Evolutionary conservation across 2,329 filamentous ascomycete genomes (phyloP).

Genomic region (Juglanconis juglandina): DNA sequence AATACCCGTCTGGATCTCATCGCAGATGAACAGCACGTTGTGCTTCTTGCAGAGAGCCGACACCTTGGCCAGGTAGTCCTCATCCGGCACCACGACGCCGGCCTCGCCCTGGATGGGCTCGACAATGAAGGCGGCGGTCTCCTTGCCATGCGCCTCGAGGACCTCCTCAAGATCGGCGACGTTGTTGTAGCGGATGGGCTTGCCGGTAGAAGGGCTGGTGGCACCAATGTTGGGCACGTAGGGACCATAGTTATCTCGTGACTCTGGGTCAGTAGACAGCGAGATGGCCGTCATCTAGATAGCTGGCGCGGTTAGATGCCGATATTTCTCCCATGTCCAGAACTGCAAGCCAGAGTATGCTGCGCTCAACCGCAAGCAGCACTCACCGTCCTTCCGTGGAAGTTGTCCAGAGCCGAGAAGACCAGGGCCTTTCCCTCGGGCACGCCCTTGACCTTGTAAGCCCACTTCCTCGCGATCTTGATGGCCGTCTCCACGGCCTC

Average conservation of each 20-base stretch:
- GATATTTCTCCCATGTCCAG: not conserved
- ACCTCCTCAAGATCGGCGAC: slow-evolving; percentile 74
- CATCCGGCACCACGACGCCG: slow-evolving; percentile 90
- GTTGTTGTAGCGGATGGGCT: slow-evolving; percentile 82
- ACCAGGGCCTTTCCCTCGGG: slow-evolving; percentile 79
- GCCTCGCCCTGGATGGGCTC: slow-evolving; percentile 98
- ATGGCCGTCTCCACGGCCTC: slow-evolving; percentile 95
- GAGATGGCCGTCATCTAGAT: slow-evolving; percentile 85
- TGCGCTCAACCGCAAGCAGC: slow-evolving; percentile 8
- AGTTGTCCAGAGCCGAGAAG: slow-evolving; percentile 85
- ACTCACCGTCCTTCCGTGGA: slow-evolving; percentile 89
- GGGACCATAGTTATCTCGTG: slow-evolving; percentile 92
- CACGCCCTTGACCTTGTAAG: slow-evolving; percentile 93
- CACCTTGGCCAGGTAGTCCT: slow-evolving; percentile 78
- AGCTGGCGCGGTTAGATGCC: slow-evolving; percentile 9
- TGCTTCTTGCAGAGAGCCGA: slow-evolving; percentile 87
- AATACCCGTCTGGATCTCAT: slow-evolving; percentile 98
- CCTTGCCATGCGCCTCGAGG: slow-evolving; percentile 74
- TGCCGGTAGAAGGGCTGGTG: slow-evolving; percentile 68
- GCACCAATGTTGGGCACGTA: slow-evolving; percentile 88
- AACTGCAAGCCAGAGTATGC: no score
- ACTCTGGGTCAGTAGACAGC: slow-evolving; percentile 92
- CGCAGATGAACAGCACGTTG: slow-evolving; percentile 93
- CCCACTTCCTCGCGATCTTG: slow-evolving; percentile 97
- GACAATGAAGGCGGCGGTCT: slow-evolving; percentile 88